A percentile compares a stretch with the other conserved stretches of the same genome.
Conservation (phyloP, 2,329 filamentous ascomycete species). For the Fusarium pseudonygamai region DNA sequence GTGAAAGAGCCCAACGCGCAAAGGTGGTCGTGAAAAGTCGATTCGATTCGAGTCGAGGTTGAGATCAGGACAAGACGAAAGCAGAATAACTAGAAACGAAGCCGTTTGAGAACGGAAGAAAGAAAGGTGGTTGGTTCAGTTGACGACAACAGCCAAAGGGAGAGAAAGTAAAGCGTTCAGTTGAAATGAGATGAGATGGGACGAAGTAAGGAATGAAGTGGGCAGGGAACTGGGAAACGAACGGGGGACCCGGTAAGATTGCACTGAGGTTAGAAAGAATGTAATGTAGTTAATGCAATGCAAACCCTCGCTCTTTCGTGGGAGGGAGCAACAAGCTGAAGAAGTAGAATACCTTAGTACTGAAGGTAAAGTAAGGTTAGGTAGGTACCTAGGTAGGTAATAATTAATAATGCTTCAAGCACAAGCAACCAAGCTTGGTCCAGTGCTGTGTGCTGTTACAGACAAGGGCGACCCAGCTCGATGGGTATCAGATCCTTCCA, state of each 20-base stretch:
- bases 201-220: conserved; percentile 27
- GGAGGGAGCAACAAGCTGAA: conserved; percentile 11
- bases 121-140: conserved; percentile 24
- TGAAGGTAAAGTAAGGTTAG: too few relatives aligned
- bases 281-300: conserved; percentile 12
- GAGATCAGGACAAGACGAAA: conserved; percentile 9
- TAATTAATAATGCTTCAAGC: background rate
- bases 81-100: conserved; percentile 24
- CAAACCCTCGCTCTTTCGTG: conserved; percentile 3
- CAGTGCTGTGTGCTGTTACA: background rate
- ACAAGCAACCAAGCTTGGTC: background rate
- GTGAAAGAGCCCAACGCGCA: conserved; percentile 30
- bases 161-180: conserved; percentile 9
- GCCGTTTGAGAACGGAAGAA: conserved; percentile 24
- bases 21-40: conserved; percentile 18
- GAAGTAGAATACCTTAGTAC: background rate
- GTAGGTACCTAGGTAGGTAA: background rate
- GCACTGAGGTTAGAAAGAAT: conserved; percentile 31
- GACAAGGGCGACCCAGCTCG: conserved; percentile 33
- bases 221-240: conserved; percentile 14
- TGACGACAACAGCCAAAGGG: conserved; percentile 30
- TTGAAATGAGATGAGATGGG: conserved; percentile 35
- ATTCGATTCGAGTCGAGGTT: background rate
- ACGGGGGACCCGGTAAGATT: conserved; percentile 35
- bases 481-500: conserved; percentile 25